These are phyloP conservation scores for Salix suchowensis DNA, from an alignment of 345 rosid species.

Conservation along the genomic window DNA sequence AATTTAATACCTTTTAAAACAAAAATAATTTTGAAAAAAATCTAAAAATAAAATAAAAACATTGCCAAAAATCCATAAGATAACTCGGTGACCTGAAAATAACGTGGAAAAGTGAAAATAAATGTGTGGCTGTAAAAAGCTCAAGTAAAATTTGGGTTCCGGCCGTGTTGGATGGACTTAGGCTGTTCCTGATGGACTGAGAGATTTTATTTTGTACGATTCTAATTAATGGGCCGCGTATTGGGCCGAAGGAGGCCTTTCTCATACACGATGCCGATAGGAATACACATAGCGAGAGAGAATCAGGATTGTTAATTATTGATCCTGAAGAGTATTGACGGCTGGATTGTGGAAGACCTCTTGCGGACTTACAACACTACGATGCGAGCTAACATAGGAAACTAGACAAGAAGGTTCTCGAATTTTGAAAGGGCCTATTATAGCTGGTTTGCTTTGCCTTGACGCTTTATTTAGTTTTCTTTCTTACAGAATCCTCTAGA, in stretches of 20 bases:
- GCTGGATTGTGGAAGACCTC: neutral
- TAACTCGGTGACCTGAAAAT: too few species aligned
- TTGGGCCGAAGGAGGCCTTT: neutral
- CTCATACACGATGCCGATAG: neutral
- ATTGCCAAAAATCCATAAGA: too few species aligned
- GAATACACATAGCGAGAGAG: neutral
- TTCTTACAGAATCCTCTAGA: neutral
- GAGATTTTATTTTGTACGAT: neutral
- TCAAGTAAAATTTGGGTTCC: too few species aligned
- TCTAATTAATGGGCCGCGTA: neutral
- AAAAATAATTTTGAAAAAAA: too few species aligned
- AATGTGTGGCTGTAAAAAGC: too few species aligned
- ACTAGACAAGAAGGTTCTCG: conserved; percentile 12
- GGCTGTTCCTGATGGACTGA: neutral
- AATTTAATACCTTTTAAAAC: too few species aligned
- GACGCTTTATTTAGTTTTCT: neutral
- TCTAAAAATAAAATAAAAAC: too few species aligned
- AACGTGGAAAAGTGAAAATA: too few species aligned
- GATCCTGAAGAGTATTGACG: neutral
- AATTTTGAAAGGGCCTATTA: neutral
- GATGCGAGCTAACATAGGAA: neutral
- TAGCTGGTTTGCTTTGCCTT: neutral
- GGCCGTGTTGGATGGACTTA: neutral
- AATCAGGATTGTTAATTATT: neutral
- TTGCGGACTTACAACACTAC: neutral